phyloP scores from a whole-genome alignment of 768 basidiomycete species.

The Boletellus sp. region DNA sequence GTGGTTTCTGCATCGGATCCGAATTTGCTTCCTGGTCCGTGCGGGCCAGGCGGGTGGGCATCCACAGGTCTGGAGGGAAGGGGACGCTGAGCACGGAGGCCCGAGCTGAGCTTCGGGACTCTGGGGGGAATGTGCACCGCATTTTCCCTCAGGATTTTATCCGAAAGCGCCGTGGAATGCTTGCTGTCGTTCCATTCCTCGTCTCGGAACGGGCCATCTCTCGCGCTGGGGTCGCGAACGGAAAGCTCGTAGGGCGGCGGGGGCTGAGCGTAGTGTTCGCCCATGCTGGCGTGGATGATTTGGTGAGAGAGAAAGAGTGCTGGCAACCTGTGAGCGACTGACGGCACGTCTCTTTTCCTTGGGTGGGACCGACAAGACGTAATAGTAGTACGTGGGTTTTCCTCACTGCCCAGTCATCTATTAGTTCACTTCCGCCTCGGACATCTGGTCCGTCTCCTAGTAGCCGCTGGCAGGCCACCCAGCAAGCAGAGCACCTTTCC shows the following conservation, averaged over 20 bases:
- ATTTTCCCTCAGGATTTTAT: constrained; percentile 3
- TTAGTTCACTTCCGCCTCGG: too few relatives aligned
- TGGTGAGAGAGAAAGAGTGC: constrained; percentile 11
- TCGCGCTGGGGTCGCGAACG: constrained; percentile 22
- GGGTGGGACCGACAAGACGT: not conserved
- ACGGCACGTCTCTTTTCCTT: constrained; percentile 9
- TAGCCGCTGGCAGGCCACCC: too few relatives aligned
- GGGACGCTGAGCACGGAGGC: constrained; percentile 17
- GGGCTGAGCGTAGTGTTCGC: constrained; percentile 26
- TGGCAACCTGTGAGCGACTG: not conserved
- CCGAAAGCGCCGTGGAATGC: constrained; percentile 3
- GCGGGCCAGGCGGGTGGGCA: not conserved
- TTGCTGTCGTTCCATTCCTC: constrained; percentile 18
- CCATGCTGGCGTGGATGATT: constrained; percentile 18
- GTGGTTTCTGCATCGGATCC: constrained; percentile 6
- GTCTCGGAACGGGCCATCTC: constrained; percentile 7
- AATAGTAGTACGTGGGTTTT: not conserved
- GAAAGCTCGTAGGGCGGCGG: constrained; percentile 43
- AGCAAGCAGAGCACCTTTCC: too few relatives aligned
- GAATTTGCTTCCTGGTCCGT: not conserved
- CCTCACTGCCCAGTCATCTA: too few relatives aligned
- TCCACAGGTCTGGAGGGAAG: constrained; percentile 25
- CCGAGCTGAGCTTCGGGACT: not conserved
- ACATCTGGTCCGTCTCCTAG: too few relatives aligned
- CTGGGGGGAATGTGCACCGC: constrained; percentile 3